Percentiles rank a stretch among this genome's conserved stretches.
These are phyloP conservation scores for Phycomyces nitens DNA, from an alignment of 192 early-diverging fungal genomes.

Conservation along the genomic window DNA sequence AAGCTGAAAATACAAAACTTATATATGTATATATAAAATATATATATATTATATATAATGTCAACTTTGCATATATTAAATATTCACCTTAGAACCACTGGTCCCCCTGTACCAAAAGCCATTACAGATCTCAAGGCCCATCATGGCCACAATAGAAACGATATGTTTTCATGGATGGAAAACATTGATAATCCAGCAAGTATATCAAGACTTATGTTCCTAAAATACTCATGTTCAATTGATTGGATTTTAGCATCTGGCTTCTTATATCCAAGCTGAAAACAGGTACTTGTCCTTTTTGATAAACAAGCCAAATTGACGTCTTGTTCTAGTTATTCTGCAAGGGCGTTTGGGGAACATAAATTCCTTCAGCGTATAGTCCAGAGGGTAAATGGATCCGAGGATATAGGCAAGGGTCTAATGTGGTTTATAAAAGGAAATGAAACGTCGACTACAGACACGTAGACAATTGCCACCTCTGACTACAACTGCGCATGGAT, in stretches of 20 bases:
- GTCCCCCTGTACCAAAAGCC: constrained; percentile 39
- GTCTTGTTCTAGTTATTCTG: background rate
- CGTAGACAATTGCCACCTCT: constrained; percentile 39
- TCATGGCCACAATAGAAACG: constrained; percentile 38
- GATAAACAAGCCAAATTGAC: no score
- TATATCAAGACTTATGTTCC: no score
- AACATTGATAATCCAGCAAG: constrained; percentile 46
- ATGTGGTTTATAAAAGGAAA: constrained; percentile 45
- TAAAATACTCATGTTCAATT: no score
- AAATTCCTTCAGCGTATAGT: constrained; percentile 10
- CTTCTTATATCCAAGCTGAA: constrained; percentile 45
- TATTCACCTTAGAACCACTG: constrained; percentile 12
- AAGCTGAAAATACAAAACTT: no score
- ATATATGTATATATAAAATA: no score
- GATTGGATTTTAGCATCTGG: constrained; percentile 17
- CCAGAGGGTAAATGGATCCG: no score
- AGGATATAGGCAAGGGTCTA: no score
- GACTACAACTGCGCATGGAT: constrained; percentile 43
- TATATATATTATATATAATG: no score
- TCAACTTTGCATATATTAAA: no score
- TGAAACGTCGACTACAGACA: constrained; percentile 46
- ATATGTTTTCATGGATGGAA: constrained; percentile 54
- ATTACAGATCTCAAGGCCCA: constrained; percentile 33
- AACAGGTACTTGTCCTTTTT: constrained; percentile 46
- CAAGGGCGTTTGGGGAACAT: background rate